Evolutionary conservation across 139 green algal species (phyloP).

Genomic region (Coelastrella sp.): DNA sequence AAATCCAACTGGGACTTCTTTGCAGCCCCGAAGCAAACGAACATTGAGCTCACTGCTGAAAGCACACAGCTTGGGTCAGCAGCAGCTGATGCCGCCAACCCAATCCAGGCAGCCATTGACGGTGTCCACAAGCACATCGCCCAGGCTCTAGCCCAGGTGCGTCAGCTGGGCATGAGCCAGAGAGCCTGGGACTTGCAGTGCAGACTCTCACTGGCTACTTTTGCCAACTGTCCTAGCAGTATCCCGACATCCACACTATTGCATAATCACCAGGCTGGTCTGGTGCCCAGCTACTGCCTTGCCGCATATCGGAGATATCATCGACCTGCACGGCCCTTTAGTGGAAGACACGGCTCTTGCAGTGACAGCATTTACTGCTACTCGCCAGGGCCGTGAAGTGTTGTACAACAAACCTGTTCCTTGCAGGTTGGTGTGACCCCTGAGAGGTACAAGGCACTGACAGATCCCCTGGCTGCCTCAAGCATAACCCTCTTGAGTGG

Average conservation of each 20-base stretch:
- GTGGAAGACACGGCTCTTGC: no score
- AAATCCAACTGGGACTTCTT: no score
- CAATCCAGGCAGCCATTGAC: neutral
- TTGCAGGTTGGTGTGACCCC: conserved; percentile 13
- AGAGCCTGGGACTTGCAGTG: no score
- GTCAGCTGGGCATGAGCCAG: neutral
- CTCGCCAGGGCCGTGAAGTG: neutral
- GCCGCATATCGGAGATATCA: no score
- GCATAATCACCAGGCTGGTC: no score
- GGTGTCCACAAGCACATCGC: neutral
- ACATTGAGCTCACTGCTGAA: neutral
- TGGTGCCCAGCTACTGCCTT: no score
- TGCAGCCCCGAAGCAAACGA: conserved; percentile 17
- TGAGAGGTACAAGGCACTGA: neutral
- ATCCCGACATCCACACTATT: no score
- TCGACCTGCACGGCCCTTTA: no score
- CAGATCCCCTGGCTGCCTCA: neutral
- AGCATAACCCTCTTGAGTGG: neutral
- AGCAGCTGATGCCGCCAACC: neutral
- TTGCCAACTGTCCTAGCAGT: no score
- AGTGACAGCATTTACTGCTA: no score
- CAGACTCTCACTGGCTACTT: no score
- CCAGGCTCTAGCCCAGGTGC: neutral
- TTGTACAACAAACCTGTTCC: neutral
- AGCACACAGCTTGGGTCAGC: neutral